phyloP scores from a whole-genome alignment of 202 grass and related monocot species.

The Panicum virgatum region DNA sequence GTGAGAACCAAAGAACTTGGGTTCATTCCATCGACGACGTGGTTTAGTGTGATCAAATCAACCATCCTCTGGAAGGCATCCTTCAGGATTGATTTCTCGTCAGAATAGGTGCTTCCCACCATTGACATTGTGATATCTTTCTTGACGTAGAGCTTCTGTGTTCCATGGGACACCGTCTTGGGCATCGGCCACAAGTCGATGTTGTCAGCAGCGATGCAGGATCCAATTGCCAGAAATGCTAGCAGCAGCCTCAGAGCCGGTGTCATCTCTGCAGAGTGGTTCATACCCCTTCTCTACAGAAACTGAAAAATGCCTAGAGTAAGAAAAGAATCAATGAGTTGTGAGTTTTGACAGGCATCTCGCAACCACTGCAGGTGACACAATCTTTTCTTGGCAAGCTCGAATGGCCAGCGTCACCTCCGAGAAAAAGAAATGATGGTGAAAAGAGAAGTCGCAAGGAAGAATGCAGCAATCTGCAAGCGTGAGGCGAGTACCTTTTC shows the following conservation, averaged over 20 bases:
- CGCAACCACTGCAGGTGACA: not conserved
- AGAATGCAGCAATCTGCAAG: constrained; percentile 26
- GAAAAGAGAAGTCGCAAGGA: no score
- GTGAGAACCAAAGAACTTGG: constrained; percentile 49
- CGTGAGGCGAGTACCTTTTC: constrained; percentile 28
- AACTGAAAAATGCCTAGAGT: constrained; percentile 12
- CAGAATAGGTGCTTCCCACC: constrained; percentile 64
- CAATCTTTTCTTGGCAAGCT: constrained; percentile 10
- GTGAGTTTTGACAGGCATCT: constrained; percentile 10
- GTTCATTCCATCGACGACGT: constrained; percentile 42
- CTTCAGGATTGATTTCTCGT: constrained; percentile 70
- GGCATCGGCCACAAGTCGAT: constrained; percentile 94
- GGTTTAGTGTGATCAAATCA: constrained; percentile 56
- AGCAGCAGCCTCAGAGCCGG: constrained; percentile 48
- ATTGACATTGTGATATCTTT: constrained; percentile 62
- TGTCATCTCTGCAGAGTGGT: constrained; percentile 26
- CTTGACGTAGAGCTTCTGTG: constrained; percentile 66
- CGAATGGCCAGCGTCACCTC: not conserved
- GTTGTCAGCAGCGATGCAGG: constrained; percentile 42
- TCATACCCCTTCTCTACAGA: not conserved
- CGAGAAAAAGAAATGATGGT: constrained; percentile 28
- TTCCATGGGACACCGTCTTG: constrained; percentile 53
- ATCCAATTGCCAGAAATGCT: constrained; percentile 41
- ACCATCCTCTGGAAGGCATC: constrained; percentile 80
- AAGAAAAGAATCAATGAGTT: constrained; percentile 25